Percentiles rank a stretch among this genome's conserved stretches.
phyloP scores from a whole-genome alignment of 768 basidiomycete genomes.

The Tylopilus felleus region DNA sequence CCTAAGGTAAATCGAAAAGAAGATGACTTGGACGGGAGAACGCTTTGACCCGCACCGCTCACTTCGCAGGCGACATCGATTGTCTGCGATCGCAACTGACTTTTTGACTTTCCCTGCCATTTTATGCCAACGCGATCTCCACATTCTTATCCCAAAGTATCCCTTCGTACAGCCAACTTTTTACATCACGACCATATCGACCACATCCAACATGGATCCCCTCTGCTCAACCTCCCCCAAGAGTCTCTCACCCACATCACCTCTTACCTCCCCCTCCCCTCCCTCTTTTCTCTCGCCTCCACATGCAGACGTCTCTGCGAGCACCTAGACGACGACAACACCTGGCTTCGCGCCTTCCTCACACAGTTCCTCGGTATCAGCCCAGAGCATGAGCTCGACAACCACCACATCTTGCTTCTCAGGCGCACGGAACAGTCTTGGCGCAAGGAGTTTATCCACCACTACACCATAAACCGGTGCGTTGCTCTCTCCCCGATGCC shows the following conservation, averaged over 20 bases:
- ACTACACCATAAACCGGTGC: constrained; percentile 55
- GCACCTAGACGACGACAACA: constrained; percentile 75
- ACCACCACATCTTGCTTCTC: constrained; percentile 47
- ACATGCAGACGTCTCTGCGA: constrained; percentile 51
- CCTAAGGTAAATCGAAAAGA: constrained; percentile 1
- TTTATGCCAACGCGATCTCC: constrained; percentile 68
- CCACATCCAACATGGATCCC: constrained; percentile 49
- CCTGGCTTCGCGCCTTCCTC: constrained; percentile 75
- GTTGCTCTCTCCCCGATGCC: constrained; percentile 5
- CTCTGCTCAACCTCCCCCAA: constrained; percentile 51
- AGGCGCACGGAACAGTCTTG: constrained; percentile 58
- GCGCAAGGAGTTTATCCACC: constrained; percentile 64
- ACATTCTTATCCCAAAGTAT: constrained; percentile 40
- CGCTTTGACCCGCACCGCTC: constrained; percentile 3
- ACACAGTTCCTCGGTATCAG: constrained; percentile 62
- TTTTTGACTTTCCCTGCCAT: constrained; percentile 24
- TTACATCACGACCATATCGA: constrained; percentile 20
- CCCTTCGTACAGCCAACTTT: constrained; percentile 26
- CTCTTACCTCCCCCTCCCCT: constrained; percentile 62
- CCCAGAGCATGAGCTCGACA: constrained; percentile 57
- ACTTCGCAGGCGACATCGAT: constrained; percentile 20
- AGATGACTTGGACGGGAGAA: background rate
- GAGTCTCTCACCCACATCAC: constrained; percentile 79
- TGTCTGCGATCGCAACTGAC: constrained; percentile 24
- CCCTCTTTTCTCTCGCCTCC: constrained; percentile 54